phyloP scores from a whole-genome alignment of 192 early-diverging fungal species.

The Rhizoclosmatium globosum region DNA sequence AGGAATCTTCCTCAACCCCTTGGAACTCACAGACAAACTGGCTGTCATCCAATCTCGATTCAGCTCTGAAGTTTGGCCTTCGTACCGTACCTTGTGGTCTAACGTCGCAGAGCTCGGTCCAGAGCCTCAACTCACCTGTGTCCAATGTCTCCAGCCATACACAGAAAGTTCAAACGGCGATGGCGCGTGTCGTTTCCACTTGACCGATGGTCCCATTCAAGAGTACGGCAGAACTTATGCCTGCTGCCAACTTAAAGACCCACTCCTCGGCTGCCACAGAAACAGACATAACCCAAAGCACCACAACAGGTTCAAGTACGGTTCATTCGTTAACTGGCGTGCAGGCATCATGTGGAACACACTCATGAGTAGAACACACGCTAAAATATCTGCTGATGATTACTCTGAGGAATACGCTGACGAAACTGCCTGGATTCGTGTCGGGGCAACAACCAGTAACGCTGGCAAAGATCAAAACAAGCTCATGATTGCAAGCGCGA shows the following conservation, averaged over 20 bases:
- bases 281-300: constrained; percentile 18
- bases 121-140: constrained; percentile 16
- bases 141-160: constrained; percentile 17
- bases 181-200: constrained; percentile 32
- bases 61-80: neutral
- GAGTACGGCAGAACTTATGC: neutral
- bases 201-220: neutral
- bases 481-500: too few relatives aligned
- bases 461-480: too few relatives aligned
- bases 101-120: constrained; percentile 10
- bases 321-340: constrained; percentile 16
- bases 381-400: constrained; percentile 16
- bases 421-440: too few relatives aligned
- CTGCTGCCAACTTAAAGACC: constrained; percentile 1
- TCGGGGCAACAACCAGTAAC: too few relatives aligned
- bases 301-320: constrained; percentile 33
- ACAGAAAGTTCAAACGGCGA: constrained; percentile 18
- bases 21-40: constrained; percentile 30
- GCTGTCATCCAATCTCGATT: constrained; percentile 7
- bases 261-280: constrained; percentile 1
- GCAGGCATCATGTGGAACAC: neutral
- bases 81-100: constrained; percentile 17
- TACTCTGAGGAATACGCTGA: neutral
- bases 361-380: neutral
- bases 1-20: constrained; percentile 34